Base-by-base conservation (phyloP, 1,284 basidiomycete genomes). In the Pyrrhoderma lamaoense region DNA sequence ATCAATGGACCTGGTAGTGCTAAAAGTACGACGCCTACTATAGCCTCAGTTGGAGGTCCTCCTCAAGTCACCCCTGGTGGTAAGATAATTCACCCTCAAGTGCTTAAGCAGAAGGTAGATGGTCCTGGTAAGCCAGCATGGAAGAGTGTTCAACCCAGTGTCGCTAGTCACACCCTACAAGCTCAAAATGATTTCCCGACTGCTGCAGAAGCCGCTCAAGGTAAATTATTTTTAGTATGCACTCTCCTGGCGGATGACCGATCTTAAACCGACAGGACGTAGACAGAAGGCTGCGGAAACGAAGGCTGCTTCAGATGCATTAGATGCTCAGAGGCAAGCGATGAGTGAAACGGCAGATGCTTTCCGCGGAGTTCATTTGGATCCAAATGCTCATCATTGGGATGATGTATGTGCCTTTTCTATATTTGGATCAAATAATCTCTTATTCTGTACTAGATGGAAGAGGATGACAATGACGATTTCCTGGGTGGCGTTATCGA, bases 341-440 rank as follows among this genome's bases (percentile, higher is more conserved):
- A 70, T 82, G 21, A 69, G 74, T 55, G 82, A 85, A 59, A 81
- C 89, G 59, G 86, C 85, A n/a, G 93, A 95, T 66, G 87, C 90
- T 1, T 97, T 97, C 66, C 79, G 91, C 40, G 91, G 91, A 0
- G 83, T 91, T 1, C 93, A 95, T 67, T 70, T 96, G 43, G 84
- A 94, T 69, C 89, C 92, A 42, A 93, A 93, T 62, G 82, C 88
- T 3, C 89, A 93, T 64, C 91, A 95, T 63, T 97, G 93, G 93
- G 93, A 96, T 61, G 91, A 93, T 76, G 92, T 95, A 54, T 22
- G 25, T 43, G 39, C 37, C 50, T 5, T 49, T 14, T 52, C 50
- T 21, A 13, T 21, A 9, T 37, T n/a, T 38, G 13, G 31, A 25
- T 7, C 42, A 23, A 47, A 21, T 31, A 42, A 27, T 35, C 53